phyloP scores from a whole-genome alignment of 1,139 yeast genomes.

The Taphrina confusa region DNA sequence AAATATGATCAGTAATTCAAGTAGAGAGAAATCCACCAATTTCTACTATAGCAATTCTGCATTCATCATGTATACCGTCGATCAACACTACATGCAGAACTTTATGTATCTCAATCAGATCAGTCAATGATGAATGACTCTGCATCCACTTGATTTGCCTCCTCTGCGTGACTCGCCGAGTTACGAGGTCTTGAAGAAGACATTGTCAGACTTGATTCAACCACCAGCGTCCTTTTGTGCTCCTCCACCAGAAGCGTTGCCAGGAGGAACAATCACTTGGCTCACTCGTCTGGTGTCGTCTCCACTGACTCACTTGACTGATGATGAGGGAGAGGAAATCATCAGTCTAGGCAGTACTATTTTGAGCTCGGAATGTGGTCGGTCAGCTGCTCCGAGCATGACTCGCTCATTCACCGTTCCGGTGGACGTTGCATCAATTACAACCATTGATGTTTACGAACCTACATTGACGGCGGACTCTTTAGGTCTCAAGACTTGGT shows the following conservation, averaged over 20 bases:
- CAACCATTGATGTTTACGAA: constrained; percentile 55
- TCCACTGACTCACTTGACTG: constrained; percentile 55
- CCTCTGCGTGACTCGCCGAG: constrained; percentile 4
- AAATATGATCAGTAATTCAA: too few relatives aligned
- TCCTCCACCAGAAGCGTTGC: constrained; percentile 6
- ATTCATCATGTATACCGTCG: too few relatives aligned
- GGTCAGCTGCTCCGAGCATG: constrained; percentile 79
- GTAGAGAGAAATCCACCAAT: too few relatives aligned
- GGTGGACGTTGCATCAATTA: constrained; percentile 40
- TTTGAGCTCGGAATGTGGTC: constrained; percentile 80
- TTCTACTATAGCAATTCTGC: too few relatives aligned
- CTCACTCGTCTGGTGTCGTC: constrained; percentile 65
- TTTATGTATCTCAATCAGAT: too few relatives aligned
- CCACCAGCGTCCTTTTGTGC: constrained; percentile 4
- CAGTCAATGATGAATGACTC: neutral
- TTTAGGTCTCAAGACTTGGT: constrained; percentile 94
- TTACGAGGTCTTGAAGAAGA: neutral
- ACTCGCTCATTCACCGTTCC: constrained; percentile 52
- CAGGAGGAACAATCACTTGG: constrained; percentile 52
- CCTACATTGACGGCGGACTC: constrained; percentile 86
- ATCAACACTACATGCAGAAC: too few relatives aligned
- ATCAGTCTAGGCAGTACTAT: constrained; percentile 62
- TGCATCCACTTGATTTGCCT: constrained; percentile 14
- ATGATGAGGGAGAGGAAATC: constrained; percentile 51
- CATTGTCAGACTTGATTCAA: neutral